Evolutionary conservation across 306 rosid species (phyloP).

Genomic region (Lagenaria siceraria): DNA sequence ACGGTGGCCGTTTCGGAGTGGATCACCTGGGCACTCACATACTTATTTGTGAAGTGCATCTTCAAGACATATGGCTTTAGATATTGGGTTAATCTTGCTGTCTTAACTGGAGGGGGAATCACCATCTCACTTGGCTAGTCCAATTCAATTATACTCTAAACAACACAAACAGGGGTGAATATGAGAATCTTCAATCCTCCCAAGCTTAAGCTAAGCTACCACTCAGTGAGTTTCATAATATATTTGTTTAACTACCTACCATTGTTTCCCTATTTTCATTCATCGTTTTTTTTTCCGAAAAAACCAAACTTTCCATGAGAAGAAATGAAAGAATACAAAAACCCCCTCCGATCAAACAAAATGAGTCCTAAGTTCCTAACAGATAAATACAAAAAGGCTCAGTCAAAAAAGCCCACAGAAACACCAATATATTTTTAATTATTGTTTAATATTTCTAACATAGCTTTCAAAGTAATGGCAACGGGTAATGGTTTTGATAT

Average conservation of each 20-base stretch:
- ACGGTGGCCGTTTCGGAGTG: constrained; percentile 77
- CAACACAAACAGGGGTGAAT: background rate
- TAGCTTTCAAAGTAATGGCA: background rate
- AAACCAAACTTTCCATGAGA: too few species aligned
- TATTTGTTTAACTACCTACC: background rate
- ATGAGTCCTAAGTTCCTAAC: background rate
- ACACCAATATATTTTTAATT: background rate
- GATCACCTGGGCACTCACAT: constrained; percentile 63
- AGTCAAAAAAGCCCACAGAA: background rate
- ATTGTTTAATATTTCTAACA: background rate
- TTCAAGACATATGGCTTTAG: constrained; percentile 80
- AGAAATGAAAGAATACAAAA: background rate
- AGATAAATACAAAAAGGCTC: background rate
- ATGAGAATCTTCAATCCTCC: background rate
- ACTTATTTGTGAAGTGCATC: constrained; percentile 86
- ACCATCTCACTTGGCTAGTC: constrained; percentile 29
- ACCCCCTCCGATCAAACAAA: background rate
- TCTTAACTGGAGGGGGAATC: constrained; percentile 55
- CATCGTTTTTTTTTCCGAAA: too few species aligned
- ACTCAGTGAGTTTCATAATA: background rate
- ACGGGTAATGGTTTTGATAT: background rate
- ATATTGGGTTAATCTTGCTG: constrained; percentile 41
- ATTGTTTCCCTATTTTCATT: background rate
- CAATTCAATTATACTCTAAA: background rate
- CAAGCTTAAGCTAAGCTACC: background rate